These are phyloP conservation scores for Boletus pseudopeckii DNA, from an alignment of 768 basidiomycete genomes.

Conservation along the genomic window DNA sequence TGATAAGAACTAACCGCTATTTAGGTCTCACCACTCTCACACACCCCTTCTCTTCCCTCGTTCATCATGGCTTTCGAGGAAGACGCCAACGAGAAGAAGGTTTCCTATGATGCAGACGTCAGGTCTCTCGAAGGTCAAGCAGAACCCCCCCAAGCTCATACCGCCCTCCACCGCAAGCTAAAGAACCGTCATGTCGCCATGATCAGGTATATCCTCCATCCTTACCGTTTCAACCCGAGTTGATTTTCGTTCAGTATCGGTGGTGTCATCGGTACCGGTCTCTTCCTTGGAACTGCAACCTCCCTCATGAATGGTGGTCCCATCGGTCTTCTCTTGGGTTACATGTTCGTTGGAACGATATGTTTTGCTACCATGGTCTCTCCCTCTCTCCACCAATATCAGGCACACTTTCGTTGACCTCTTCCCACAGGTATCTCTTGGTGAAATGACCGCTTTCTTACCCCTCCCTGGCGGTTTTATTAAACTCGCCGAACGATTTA, in stretches of 20 bases:
- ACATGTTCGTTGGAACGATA: conserved; percentile 35
- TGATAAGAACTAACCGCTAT: not conserved
- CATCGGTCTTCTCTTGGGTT: conserved; percentile 44
- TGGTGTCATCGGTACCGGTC: conserved; percentile 42
- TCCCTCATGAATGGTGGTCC: conserved; percentile 43
- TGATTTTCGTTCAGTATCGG: conserved; percentile 20
- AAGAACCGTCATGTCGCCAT: conserved; percentile 36
- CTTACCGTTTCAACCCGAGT: too few relatives aligned
- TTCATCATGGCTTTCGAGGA: conserved; percentile 11
- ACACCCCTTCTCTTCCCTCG: not conserved
- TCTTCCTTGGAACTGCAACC: conserved; percentile 34
- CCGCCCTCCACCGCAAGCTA: conserved; percentile 25
- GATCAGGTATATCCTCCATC: conserved; percentile 25
- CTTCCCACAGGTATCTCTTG: conserved; percentile 29
- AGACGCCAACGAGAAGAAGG: not conserved
- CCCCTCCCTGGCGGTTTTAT: conserved; percentile 47
- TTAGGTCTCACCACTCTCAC: not conserved
- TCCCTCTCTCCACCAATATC: not conserved
- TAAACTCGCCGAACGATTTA: conserved; percentile 45
- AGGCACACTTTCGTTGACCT: not conserved
- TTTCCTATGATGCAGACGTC: not conserved
- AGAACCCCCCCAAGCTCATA: not conserved
- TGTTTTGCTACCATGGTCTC: conserved; percentile 40
- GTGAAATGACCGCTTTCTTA: conserved; percentile 46
- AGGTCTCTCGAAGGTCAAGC: conserved; percentile 11